Evolutionary conservation across 1,139 yeast species (phyloP), one percentile per base, ranked within the genome.

Genomic region (Kluyveromyces sp.): DNA sequence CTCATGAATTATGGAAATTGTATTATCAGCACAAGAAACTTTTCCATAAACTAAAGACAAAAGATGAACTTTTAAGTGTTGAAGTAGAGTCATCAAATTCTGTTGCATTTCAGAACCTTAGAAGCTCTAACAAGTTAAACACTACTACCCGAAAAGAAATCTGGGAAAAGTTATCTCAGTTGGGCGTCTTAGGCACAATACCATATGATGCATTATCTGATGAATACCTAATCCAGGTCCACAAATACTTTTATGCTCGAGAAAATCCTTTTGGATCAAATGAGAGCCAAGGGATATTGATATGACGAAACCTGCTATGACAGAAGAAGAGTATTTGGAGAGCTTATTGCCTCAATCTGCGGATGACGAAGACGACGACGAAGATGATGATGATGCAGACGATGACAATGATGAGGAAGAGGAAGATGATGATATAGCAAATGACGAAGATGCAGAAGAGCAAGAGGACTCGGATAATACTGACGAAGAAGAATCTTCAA

Each of bases 111-210:
- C 39, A 41, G 25, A 15, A 28, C 10, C 34, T 39, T 15, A 35
- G 35, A 30, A 33, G 35, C 15, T 27, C 46, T 7, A 48, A 46
- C 8, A 50, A 47, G 31, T 43, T 60, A 5, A 53, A 54, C 3
- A 46, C 50, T 25, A 49, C 52, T 3, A 47, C 57, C 3, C 54
- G 57, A 41, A 61, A 58, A 37, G 65, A 59, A 33, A 57, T 63
- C 4, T 63, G 67, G 67, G 57, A 58, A 25, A 59, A 54, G 45
- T 45, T 63, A 38, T 60, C 59, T 57, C 51, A 51, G 31, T 36
- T 62, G 27, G 65, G 65, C 25, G 65, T 63, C 10, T 43, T 61
- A 5, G 67, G 67, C 10, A 62, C 65, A 4, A 48, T 63, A 5
- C 58, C 64, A 1, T 62, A 57, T 45, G 60, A 59, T 43, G 47